These are phyloP conservation scores for Silene noctiflora DNA, from an alignment of 179 eudicot genomes.

Conservation along the genomic window DNA sequence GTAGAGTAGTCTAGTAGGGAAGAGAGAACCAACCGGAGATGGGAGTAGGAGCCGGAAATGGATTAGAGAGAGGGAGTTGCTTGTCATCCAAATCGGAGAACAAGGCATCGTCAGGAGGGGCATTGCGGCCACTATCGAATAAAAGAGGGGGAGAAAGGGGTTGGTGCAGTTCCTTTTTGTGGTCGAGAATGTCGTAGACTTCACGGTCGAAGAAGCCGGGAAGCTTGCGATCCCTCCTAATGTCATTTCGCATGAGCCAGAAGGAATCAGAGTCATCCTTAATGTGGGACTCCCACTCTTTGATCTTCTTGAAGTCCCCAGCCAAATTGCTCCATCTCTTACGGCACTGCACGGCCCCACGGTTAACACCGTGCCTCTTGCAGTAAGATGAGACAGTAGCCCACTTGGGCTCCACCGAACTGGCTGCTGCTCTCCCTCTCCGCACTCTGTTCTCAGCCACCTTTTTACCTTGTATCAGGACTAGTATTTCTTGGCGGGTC, in stretches of 20 bases:
- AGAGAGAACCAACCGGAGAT: slow-evolving; percentile 47
- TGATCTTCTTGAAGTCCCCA: slow-evolving; percentile 84
- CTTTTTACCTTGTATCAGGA: slow-evolving; percentile 71
- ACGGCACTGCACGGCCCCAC: slow-evolving; percentile 90
- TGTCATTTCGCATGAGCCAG: slow-evolving; percentile 85
- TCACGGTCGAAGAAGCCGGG: slow-evolving; percentile 86
- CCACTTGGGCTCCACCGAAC: slow-evolving; percentile 70
- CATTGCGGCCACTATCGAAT: slow-evolving; percentile 66
- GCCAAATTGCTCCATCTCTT: slow-evolving; percentile 92
- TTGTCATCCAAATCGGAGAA: slow-evolving; percentile 47
- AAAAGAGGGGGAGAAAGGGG: slow-evolving; percentile 2
- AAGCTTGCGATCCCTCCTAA: slow-evolving; percentile 67
- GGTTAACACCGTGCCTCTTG: slow-evolving; percentile 66
- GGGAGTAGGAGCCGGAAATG: slow-evolving; percentile 48
- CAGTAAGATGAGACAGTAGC: slow-evolving; percentile 74
- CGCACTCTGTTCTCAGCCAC: slow-evolving; percentile 73
- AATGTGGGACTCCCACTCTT: slow-evolving; percentile 61
- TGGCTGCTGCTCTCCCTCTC: slow-evolving; percentile 43
- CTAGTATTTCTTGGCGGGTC: slow-evolving; percentile 80
- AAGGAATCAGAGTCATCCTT: slow-evolving; percentile 56
- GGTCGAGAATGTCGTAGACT: slow-evolving; percentile 64
- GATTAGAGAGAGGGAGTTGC: neutral
- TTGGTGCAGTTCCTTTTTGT: neutral
- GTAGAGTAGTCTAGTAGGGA: neutral
- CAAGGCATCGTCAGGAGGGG: slow-evolving; percentile 54